Evolutionary conservation across 2,329 filamentous ascomycete species (phyloP), one percentile per base, ranked within the genome.

Genomic region (Colletotrichum australisinense): DNA sequence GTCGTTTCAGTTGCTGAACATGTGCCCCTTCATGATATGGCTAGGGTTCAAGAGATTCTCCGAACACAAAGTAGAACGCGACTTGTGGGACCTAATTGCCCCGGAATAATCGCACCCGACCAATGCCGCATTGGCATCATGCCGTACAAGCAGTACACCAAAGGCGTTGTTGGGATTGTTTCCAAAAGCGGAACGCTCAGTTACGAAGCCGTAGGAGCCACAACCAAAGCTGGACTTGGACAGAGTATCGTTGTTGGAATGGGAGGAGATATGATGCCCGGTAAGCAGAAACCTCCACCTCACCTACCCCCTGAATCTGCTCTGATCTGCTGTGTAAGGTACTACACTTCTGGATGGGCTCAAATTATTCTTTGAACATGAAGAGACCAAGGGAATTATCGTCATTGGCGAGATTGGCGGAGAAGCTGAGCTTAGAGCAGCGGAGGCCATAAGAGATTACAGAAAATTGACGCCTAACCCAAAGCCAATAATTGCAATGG

Each of bases 121-220:
- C 92, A 91, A 2, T 95, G 93, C 76, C 70, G 83, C 0, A 80
- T 84, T 5, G 83, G 83, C 2, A 84, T 85, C 53, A 85, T 85
- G 83, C 83, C 83, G 0, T 83, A 82, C 62, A 78, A 77, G 35
- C 83, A 85, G 75, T 85, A 84, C 30, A 73, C 67, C 1, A 88
- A 90, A 0, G 94, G 93, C 0, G 88, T 89, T 69, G 86, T 96
- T 26, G 93, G 93, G 2, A 93, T 96, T 67, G 89, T 94, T 3
- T 93, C 93, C n/a, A 95, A 94, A 79, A 95, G 93, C 0, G 94
- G 93, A 1, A 96, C 94, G 0, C 83, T 96, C 53, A 94, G 93
- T 74, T 96, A 95, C 78, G 94, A 96, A 80, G 91, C 93, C 2
- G 93, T 95, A 1, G 93, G 92, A 0, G 92, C 93, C 1, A 91